These are phyloP conservation scores for Penicillium macrosclerotiorum DNA, from an alignment of 495 filamentous ascomycete species.

Conservation along the genomic window DNA sequence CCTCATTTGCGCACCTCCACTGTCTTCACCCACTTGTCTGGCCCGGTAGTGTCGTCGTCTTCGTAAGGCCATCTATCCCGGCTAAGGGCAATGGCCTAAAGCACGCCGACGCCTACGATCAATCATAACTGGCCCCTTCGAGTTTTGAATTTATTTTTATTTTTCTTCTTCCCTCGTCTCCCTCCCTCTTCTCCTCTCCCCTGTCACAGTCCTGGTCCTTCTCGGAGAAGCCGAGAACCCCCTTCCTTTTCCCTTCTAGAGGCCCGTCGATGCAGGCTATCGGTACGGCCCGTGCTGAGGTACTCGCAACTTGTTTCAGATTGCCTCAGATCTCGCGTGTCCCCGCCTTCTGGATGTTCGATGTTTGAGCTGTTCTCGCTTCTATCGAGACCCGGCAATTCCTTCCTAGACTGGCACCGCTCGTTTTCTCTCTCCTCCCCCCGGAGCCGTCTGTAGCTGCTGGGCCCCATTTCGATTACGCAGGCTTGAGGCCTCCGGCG, in stretches of 20 bases:
- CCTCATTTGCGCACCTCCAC: conserved; percentile 3
- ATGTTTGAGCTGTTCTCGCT: conserved; percentile 3
- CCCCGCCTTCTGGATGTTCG: conserved; percentile 5
- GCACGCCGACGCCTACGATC: neutral
- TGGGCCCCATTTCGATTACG: conserved; percentile 1
- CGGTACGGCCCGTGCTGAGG: neutral
- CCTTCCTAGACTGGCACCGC: too few species aligned
- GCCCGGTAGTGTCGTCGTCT: conserved; percentile 1
- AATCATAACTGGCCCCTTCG: too few species aligned
- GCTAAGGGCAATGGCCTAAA: conserved; percentile 7
- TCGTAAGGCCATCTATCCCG: conserved; percentile 2
- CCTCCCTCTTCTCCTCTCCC: neutral
- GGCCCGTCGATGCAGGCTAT: neutral
- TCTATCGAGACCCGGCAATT: too few species aligned
- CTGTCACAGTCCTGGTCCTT: neutral
- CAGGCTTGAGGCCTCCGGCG: neutral
- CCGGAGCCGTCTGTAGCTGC: too few species aligned
- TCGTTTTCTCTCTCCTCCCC: neutral
- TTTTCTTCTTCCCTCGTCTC: neutral
- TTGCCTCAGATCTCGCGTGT: conserved; percentile 2
- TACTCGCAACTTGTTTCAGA: neutral
- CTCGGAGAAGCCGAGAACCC: neutral
- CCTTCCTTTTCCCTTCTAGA: neutral
- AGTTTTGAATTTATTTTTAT: too few species aligned
- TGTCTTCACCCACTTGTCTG: conserved; percentile 1